phyloP scores from a whole-genome alignment of 352 stramenopile species.

The Hyaloperonospora arabidopsidis region DNA sequence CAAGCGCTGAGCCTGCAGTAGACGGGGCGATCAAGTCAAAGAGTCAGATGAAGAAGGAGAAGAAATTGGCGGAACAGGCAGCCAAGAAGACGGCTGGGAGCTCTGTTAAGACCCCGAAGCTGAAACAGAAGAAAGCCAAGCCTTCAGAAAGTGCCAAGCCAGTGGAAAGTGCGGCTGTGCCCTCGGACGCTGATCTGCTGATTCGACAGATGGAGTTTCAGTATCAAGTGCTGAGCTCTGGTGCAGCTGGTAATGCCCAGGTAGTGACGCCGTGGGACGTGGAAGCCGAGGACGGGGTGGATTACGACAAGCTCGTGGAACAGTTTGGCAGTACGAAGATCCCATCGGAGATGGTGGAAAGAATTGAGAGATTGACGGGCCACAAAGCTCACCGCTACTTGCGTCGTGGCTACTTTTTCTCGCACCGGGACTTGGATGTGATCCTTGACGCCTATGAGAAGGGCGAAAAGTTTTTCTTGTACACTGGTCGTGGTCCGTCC shows the following conservation, averaged over 20 bases:
- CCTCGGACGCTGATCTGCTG: conserved; percentile 48
- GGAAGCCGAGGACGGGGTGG: conserved; percentile 92
- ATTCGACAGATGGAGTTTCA: conserved; percentile 71
- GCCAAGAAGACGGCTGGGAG: conserved; percentile 39
- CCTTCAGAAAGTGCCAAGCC: conserved; percentile 69
- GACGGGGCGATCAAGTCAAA: conserved; percentile 59
- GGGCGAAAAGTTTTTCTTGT: conserved; percentile 98
- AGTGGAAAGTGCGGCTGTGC: conserved; percentile 46
- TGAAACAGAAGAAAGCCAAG: conserved; percentile 48
- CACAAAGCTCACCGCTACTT: conserved; percentile 94
- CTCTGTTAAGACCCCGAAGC: conserved; percentile 29
- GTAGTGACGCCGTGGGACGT: conserved; percentile 90
- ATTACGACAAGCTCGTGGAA: conserved; percentile 99
- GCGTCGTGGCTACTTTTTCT: conserved; percentile 98
- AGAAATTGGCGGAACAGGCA: conserved; percentile 70
- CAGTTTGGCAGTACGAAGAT: conserved; percentile 97
- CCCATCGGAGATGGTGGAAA: conserved; percentile 86
- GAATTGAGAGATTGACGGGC: conserved; percentile 94
- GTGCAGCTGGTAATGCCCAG: conserved; percentile 53
- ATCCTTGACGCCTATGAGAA: conserved; percentile 94
- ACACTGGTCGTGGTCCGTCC: conserved; percentile 97
- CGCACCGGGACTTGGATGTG: conserved; percentile 95
- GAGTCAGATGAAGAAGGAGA: conserved; percentile 85
- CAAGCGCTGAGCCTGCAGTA: conserved; percentile 11
- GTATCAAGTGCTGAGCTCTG: conserved; percentile 49